Evolutionary conservation across 257 asterid genomes (phyloP).

Genomic region (Jacaranda copaia): DNA sequence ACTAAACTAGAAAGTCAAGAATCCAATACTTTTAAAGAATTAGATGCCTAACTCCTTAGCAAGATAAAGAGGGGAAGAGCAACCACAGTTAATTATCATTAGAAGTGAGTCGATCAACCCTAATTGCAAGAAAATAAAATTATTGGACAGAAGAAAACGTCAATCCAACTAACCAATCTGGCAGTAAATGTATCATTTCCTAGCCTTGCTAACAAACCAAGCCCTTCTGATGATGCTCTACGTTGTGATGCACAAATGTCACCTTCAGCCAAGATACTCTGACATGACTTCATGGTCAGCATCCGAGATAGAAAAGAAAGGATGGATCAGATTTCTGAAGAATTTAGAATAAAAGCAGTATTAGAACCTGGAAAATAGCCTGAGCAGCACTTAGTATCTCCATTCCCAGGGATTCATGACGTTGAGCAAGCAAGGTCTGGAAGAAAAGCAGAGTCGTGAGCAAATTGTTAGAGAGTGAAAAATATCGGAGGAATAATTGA

Average conservation of each 20-base stretch:
- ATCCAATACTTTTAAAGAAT: conserved; percentile 24
- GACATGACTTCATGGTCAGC: conserved; percentile 48
- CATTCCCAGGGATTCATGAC: conserved; percentile 81
- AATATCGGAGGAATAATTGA: conserved; percentile 15
- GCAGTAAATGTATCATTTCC: conserved; percentile 96
- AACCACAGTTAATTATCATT: conserved; percentile 9
- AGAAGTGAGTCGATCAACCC: conserved; percentile 1
- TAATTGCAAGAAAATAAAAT: conserved; percentile 26
- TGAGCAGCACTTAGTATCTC: conserved; percentile 85
- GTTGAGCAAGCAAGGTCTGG: conserved; percentile 86
- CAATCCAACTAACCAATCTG: conserved; percentile 76
- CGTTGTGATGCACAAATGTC: conserved; percentile 97
- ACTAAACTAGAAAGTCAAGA: not conserved
- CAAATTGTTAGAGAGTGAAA: conserved; percentile 36
- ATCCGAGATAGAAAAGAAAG: conserved; percentile 29
- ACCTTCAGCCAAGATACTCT: conserved; percentile 93
- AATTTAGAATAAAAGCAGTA: conserved; percentile 32
- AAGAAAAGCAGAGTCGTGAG: conserved; percentile 41
- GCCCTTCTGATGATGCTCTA: conserved; percentile 97
- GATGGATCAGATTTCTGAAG: conserved; percentile 19
- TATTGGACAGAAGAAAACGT: conserved; percentile 28
- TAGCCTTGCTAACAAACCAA: conserved; percentile 94
- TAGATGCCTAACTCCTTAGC: conserved; percentile 20
- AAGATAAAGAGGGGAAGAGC: conserved; percentile 17
- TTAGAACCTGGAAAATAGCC: conserved; percentile 88